phyloP scores from a whole-genome alignment of 257 asterid species.

The Capsicum chinense region DNA sequence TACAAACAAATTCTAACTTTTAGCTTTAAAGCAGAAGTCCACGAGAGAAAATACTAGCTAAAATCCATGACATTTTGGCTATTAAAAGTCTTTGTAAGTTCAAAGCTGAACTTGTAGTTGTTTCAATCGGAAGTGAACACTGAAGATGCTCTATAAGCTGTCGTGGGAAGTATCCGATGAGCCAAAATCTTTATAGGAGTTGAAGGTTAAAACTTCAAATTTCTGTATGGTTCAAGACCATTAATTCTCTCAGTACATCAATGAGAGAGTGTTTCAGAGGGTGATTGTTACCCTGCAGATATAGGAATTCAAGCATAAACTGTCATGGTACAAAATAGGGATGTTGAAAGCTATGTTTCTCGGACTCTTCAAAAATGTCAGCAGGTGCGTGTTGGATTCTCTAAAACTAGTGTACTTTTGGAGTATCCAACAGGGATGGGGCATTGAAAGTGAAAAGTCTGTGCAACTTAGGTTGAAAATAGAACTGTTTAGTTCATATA shows the following conservation, averaged over 20 bases:
- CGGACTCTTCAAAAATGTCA: no score
- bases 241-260: constrained; percentile 17
- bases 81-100: not conserved
- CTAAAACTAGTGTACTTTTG: no score
- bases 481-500: not conserved
- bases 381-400: no score
- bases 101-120: constrained; percentile 1
- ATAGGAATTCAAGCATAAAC: not conserved
- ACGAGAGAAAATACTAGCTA: not conserved
- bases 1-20: not conserved
- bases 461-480: not conserved
- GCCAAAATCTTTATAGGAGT: constrained; percentile 14
- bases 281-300: not conserved
- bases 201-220: not conserved
- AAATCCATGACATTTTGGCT: not conserved
- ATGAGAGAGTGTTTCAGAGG: not conserved
- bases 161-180: constrained; percentile 2
- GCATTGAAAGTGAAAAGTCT: no score
- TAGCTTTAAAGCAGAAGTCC: not conserved
- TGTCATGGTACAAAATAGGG: not conserved
- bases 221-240: not conserved
- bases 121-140: not conserved
- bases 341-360: not conserved
- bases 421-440: no score
- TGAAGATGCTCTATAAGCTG: not conserved